A percentile compares a stretch with the other conserved stretches of the same genome.
Evolutionary conservation across 768 basidiomycete species (phyloP).

Genomic region (Pleurotus pulmonarius): DNA sequence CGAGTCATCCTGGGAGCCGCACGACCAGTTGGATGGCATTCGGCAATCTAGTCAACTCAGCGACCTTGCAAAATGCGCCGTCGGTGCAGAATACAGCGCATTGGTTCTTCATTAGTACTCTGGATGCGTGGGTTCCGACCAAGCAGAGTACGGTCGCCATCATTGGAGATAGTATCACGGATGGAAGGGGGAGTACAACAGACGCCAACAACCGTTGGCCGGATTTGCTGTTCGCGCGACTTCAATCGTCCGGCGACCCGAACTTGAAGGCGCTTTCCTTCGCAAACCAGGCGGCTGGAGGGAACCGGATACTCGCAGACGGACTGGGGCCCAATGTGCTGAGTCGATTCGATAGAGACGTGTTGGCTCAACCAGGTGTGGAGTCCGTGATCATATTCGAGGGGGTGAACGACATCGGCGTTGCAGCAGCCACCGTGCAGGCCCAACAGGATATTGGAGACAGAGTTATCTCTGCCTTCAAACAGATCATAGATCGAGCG

Average conservation of each 20-base stretch:
- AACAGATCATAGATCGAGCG: slow-evolving; percentile 40
- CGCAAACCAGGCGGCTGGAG: slow-evolving; percentile 49
- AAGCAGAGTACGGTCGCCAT: slow-evolving; percentile 31
- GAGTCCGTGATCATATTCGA: slow-evolving; percentile 48
- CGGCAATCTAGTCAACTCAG: slow-evolving; percentile 33
- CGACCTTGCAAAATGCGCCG: slow-evolving; percentile 27
- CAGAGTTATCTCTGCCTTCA: slow-evolving; percentile 38
- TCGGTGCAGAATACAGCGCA: slow-evolving; percentile 28
- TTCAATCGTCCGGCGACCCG: slow-evolving; percentile 26
- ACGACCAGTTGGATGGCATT: slow-evolving; percentile 40
- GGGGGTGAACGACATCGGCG: slow-evolving; percentile 53
- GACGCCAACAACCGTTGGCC: slow-evolving; percentile 50
- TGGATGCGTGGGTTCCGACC: slow-evolving; percentile 34
- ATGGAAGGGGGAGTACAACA: slow-evolving; percentile 42
- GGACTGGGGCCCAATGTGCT: slow-evolving; percentile 44
- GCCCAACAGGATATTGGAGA: slow-evolving; percentile 34
- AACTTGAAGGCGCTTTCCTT: slow-evolving; percentile 33
- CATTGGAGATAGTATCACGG: slow-evolving; percentile 52
- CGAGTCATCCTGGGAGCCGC: slow-evolving; percentile 45
- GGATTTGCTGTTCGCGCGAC: slow-evolving; percentile 39
- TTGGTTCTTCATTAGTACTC: slow-evolving; percentile 41
- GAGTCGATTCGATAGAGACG: slow-evolving; percentile 48
- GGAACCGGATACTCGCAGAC: slow-evolving; percentile 48
- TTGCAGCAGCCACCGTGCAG: slow-evolving; percentile 26
- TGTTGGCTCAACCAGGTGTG: slow-evolving; percentile 42